Evolutionary conservation across 768 basidiomycete genomes (phyloP).

Genomic region (Omphalotus guepiniiformis): DNA sequence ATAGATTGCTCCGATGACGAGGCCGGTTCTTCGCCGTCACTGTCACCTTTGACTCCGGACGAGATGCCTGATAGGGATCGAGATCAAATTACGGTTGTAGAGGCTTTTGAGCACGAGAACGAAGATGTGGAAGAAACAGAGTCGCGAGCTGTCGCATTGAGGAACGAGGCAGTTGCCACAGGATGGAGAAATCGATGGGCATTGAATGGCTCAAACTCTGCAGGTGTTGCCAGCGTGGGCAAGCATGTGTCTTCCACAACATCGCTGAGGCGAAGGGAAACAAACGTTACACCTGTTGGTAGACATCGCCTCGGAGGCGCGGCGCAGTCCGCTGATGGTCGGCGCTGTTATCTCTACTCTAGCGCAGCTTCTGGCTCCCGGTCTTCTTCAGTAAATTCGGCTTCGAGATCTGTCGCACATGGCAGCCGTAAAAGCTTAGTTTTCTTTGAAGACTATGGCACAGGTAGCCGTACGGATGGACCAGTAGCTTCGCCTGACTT

Average conservation of each 20-base stretch:
- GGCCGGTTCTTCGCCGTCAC: conserved; percentile 25
- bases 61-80: conserved; percentile 18
- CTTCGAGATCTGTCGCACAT: no score
- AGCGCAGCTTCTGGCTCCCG: no score
- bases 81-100: conserved; percentile 10
- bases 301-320: conserved; percentile 20
- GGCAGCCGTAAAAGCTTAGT: no score
- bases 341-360: no score
- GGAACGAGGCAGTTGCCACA: conserved; percentile 39
- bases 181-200: conserved; percentile 57
- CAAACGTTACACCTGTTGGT: conserved; percentile 43
- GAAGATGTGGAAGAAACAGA: conserved; percentile 18
- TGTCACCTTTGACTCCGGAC: conserved; percentile 35
- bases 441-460: no score
- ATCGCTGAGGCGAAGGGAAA: conserved; percentile 40
- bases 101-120: conserved; percentile 22
- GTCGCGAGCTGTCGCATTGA: conserved; percentile 22
- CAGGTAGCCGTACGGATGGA: no score
- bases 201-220: conserved; percentile 18
- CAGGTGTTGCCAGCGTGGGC: conserved; percentile 15
- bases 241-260: conserved; percentile 21
- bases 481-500: no score
- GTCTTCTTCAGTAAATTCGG: no score
- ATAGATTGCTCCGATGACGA: conserved; percentile 36
- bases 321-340: no score